Evolutionary conservation across 2,329 filamentous ascomycete species (phyloP).

Genomic region (Venturia oleaginea): DNA sequence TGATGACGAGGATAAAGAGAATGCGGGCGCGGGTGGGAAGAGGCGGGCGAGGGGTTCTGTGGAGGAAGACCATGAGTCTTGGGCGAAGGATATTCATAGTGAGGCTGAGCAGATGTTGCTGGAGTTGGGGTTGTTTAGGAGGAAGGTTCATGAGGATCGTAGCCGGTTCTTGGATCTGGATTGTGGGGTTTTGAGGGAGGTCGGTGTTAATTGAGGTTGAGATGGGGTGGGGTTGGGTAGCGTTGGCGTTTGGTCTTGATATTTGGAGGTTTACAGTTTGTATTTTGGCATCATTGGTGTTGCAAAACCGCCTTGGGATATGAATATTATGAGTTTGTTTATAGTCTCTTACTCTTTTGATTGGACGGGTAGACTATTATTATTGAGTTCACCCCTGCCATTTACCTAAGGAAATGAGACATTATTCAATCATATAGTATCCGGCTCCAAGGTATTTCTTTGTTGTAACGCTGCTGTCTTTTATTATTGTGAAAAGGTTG

Average conservation of each 20-base stretch:
- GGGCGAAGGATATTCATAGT: conserved; percentile 60
- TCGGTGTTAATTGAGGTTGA: neutral
- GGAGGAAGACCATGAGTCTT: conserved; percentile 30
- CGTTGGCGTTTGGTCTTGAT: neutral
- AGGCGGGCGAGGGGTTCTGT: conserved; percentile 18
- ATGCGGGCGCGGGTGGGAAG: conserved; percentile 5
- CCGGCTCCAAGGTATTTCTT: too few relatives aligned
- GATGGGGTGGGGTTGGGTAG: neutral
- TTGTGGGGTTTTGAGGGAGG: neutral
- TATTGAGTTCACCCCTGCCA: too few relatives aligned
- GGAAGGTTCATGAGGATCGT: conserved; percentile 79
- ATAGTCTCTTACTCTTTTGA: too few relatives aligned
- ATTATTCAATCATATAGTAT: too few relatives aligned
- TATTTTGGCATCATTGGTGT: neutral
- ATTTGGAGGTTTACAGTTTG: neutral
- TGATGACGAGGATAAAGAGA: conserved; percentile 21
- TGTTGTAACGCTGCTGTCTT: too few relatives aligned
- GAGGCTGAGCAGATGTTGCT: conserved; percentile 76
- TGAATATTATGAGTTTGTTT: neutral
- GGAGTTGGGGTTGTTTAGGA: conserved; percentile 70
- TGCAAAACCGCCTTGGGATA: neutral
- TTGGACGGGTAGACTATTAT: too few relatives aligned
- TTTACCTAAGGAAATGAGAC: too few relatives aligned
- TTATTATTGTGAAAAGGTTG: too few relatives aligned
- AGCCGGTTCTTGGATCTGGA: conserved; percentile 41